Evolutionary conservation across 345 rosid species (phyloP), one percentile per base, ranked within the genome.

Genomic region (Salix viminalis): DNA sequence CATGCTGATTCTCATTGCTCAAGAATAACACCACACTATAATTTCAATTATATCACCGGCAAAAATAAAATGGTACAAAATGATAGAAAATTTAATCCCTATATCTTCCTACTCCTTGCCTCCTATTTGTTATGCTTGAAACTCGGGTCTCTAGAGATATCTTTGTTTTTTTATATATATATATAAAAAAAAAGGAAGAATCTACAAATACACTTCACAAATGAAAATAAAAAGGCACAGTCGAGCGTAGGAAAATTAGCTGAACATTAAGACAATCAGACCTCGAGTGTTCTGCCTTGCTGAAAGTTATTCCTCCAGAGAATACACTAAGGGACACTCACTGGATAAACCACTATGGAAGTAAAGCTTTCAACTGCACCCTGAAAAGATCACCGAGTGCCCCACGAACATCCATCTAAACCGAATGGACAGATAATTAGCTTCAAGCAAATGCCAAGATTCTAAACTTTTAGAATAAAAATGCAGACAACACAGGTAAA

Each of bases 381-480:
- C 84, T 86, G 87, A 93, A 96, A 71, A 93, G 98, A 81, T 93
- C 89, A 28, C 89, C 98, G 42, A 93, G 86, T 19, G 96, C 97
- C 75, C 94, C 97, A 42, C 98, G 92, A 76, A 96, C 92, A 76
- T 90, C 98, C 97, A 93, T 89, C 99, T 96, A 88, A 77, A 80
- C 12, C 4, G 79, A 72, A 30, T 30, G 67, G 70, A 69, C 54
- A 41, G 34, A 26, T 11, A 5, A 68, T 74, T 21, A 67, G 60
- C 30, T 73, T 50, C 64, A 6, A 58, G 26, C 23, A 16, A 18
- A n/a, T n/a, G 9, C 26, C 64, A 58, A 58, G 26, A 19, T 58
- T 58, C 50, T 46, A 46, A 13, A 13, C 5, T 58, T 54, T 58
- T 5, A n/a, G 5, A 32, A 74, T 39, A 26, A 37, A 15, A 23